phyloP scores from a whole-genome alignment of 78 protist genomes.

The Dictyostelium intermedium region DNA sequence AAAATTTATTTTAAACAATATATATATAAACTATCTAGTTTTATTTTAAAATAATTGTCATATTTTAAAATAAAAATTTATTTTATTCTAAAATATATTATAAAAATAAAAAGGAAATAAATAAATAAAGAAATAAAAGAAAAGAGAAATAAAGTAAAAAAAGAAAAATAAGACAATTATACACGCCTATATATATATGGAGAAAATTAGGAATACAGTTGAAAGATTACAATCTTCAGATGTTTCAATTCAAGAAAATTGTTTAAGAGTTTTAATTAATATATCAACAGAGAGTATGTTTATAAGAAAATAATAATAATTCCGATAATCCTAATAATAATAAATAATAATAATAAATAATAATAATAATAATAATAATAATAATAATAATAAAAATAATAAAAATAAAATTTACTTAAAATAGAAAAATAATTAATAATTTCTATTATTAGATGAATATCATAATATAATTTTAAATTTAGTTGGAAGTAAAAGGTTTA shows the following conservation, averaged over 20 bases:
- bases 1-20: too few relatives aligned
- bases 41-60: too few relatives aligned
- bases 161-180: not conserved
- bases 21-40: too few relatives aligned
- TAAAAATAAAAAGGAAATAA: too few relatives aligned
- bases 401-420: not conserved
- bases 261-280: conserved; percentile 34
- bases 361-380: too few relatives aligned
- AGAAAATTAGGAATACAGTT: conserved; percentile 34
- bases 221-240: conserved; percentile 60
- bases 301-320: not conserved
- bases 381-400: not conserved
- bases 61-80: too few relatives aligned
- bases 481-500: conserved; percentile 13
- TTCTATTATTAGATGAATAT: not conserved
- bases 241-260: conserved; percentile 63
- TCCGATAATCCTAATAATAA: not conserved
- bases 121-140: not conserved
- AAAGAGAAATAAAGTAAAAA: not conserved
- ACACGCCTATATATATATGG: conserved; percentile 13
- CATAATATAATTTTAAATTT: conserved; percentile 7
- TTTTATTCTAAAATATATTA: too few relatives aligned
- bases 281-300: conserved; percentile 60
- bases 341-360: not conserved
- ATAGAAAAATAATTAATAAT: not conserved